phyloP scores from a whole-genome alignment of 1,284 basidiomycete genomes.

The Sporisorium sorghi region DNA sequence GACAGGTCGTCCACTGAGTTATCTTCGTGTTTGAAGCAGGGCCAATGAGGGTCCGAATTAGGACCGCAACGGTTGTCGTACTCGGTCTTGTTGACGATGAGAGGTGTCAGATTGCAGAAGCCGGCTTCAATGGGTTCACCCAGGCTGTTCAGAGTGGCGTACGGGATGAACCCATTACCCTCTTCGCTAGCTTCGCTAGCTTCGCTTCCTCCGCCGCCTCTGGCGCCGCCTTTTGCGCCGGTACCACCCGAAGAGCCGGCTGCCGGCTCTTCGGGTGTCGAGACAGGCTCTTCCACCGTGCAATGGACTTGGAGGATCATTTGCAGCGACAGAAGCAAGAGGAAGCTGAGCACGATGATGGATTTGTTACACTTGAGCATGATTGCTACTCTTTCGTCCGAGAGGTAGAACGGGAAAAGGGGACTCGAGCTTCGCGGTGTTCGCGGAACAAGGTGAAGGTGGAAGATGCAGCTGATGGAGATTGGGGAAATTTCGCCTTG shows the following conservation, averaged over 20 bases:
- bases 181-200: too few relatives aligned
- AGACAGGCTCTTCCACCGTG: background rate
- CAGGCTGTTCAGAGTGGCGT: background rate
- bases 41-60: slow-evolving; percentile 5
- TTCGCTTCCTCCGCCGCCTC: background rate
- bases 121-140: background rate
- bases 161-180: background rate
- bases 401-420: background rate
- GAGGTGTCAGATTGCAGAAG: slow-evolving; percentile 1
- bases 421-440: background rate
- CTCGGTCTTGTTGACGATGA: background rate
- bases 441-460: background rate
- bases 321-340: background rate
- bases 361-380: background rate
- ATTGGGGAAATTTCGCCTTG: too few relatives aligned
- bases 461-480: background rate
- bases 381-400: background rate
- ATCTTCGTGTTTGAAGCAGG: slow-evolving; percentile 11
- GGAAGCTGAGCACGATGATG: background rate
- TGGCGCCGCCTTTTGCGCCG: background rate
- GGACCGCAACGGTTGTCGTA: slow-evolving; percentile 10
- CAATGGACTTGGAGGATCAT: background rate
- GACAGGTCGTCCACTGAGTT: background rate
- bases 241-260: too few relatives aligned
- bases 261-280: too few relatives aligned